phyloP scores from a whole-genome alignment of 2,329 filamentous ascomycete genomes.

The Alternaria ventricosa region DNA sequence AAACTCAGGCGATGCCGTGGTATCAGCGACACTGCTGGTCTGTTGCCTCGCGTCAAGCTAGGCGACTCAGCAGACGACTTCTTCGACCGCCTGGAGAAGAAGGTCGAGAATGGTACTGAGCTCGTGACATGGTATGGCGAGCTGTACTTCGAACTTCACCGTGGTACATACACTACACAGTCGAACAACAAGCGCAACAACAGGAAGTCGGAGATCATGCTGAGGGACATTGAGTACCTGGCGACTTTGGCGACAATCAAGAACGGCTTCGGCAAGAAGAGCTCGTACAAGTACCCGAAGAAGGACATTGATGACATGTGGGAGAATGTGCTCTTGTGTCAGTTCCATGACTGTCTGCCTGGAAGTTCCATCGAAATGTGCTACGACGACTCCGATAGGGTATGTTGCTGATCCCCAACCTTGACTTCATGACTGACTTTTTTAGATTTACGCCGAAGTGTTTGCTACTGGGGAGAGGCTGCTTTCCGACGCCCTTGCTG shows the following conservation, averaged over 20 bases:
- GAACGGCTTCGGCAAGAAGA: constrained; percentile 55
- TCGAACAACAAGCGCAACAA: constrained; percentile 98
- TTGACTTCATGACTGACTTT: neutral
- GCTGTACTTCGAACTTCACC: constrained; percentile 96
- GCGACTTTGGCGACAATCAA: constrained; percentile 84
- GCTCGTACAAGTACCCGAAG: constrained; percentile 85
- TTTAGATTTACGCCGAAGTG: constrained; percentile 75
- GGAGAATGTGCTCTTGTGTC: constrained; percentile 89
- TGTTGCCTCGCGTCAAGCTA: constrained; percentile 86
- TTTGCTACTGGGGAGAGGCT: constrained; percentile 78
- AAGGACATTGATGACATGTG: constrained; percentile 94
- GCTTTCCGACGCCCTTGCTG: constrained; percentile 70
- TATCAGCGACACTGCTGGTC: constrained; percentile 83
- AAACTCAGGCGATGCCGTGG: constrained; percentile 92
- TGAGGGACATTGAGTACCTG: constrained; percentile 87
- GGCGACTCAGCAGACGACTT: constrained; percentile 93
- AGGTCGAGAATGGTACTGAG: constrained; percentile 68
- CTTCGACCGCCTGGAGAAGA: constrained; percentile 84
- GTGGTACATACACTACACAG: constrained; percentile 96
- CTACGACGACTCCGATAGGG: constrained; percentile 91
- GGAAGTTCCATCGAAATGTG: constrained; percentile 98
- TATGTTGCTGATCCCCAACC: constrained; percentile 26
- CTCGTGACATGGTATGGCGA: constrained; percentile 98
- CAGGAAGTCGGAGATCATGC: constrained; percentile 79
- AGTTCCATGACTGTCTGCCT: constrained; percentile 97